phyloP scores from a whole-genome alignment of 2,329 filamentous ascomycete genomes.

The Calonectria hawksworthii region DNA sequence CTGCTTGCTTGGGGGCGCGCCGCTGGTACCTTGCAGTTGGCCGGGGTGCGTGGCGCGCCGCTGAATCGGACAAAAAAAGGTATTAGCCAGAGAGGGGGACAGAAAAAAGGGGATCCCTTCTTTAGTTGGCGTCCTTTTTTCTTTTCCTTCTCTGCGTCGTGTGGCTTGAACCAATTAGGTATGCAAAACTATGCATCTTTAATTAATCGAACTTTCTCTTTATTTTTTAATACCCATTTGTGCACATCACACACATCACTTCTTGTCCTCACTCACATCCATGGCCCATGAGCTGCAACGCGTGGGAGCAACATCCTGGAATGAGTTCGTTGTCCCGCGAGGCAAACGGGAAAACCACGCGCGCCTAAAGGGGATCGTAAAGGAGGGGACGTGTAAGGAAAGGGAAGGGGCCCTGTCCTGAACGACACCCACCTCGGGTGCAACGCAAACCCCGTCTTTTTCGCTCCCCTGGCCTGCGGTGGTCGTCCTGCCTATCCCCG shows the following conservation, averaged over 20 bases:
- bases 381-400: conserved; percentile 1
- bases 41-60: not conserved
- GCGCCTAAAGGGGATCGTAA: conserved; percentile 3
- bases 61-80: conserved; percentile 4
- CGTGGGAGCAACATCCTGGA: not conserved
- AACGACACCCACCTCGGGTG: conserved; percentile 3
- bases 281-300: not conserved
- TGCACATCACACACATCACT: not conserved
- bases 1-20: not conserved
- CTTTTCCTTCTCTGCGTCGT: not conserved
- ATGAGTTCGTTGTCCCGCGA: not conserved
- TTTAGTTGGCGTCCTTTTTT: not conserved
- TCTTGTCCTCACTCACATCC: not conserved
- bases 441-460: conserved; percentile 11
- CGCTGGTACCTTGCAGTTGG: conserved; percentile 17
- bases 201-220: not conserved
- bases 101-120: not conserved
- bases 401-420: not conserved
- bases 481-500: conserved; percentile 1
- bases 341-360: not conserved
- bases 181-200: not conserved
- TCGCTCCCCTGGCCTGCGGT: conserved; percentile 4
- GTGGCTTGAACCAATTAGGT: conserved; percentile 3
- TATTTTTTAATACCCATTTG: not conserved
- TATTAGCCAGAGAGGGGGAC: not conserved